Evolutionary conservation across 805 yeast species (phyloP), one percentile per base, ranked within the genome.

Genomic region (Yamadazyma kitorensis): DNA sequence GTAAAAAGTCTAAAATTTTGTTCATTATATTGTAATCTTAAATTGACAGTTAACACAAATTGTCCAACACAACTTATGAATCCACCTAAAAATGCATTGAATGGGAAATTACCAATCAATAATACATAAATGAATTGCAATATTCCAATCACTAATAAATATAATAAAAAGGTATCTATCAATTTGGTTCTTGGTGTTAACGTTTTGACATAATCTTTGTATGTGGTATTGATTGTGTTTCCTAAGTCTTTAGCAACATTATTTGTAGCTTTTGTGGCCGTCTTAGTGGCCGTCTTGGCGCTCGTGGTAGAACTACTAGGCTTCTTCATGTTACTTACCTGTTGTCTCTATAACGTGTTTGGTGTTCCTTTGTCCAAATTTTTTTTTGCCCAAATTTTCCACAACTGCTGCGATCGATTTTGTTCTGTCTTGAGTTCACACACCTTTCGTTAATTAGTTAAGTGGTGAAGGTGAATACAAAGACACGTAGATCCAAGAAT

Each of bases 51-150:
- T 43, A 93, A 73, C 17, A 93, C 98, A 57, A 93, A 93, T 60
- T 93, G 98, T 10, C 95, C 98, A 32, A 93, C 97, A 28, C 97
- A 86, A 15, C 87, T 69, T 36, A 83, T 76, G 55, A 93, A 93
- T 1, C 98, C 98, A 14, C 95, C 91, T 40, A 93, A 71, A 55
- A 93, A 93, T 16, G 96, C 98, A 62, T 93, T 93, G 74, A 93
- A 93, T 12, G 99, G 99, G 74, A 83, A 93, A 49, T 78, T 86
- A 23, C 97, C 95, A 29, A 88, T 77, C 10, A 87, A 41, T 26
- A 81, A 47, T 45, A 85, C 84, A 59, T 88, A 91, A 4, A 70
- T 63, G 54, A 88, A 87, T 61, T 93, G 98, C 18, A 85, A 59
- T 1, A 74, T 62, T 1, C 95, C 98, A 40, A 86, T 66, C 0